Conservation (phyloP, 2,329 filamentous ascomycete species). For the Chaetomiaceae sp. region DNA sequence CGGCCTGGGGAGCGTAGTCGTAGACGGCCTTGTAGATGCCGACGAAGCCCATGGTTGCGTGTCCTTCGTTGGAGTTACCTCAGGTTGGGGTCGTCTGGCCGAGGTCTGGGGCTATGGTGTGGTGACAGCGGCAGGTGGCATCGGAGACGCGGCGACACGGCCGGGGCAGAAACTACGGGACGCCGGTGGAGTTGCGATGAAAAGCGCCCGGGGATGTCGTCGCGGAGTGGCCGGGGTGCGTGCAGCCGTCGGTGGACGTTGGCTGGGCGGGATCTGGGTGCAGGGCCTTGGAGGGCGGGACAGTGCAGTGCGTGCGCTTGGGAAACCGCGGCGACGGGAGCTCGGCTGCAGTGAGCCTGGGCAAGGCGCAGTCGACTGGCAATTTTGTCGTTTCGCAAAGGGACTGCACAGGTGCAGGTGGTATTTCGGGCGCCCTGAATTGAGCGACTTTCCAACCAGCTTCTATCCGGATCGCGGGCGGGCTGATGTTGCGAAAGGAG, state of each 20-base stretch:
- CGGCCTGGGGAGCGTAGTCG: conserved; percentile 84
- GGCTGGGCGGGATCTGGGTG: conserved; percentile 6
- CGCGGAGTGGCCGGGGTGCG: conserved; percentile 1
- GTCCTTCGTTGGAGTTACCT: neutral
- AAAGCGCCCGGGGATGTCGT: neutral
- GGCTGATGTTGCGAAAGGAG: neutral
- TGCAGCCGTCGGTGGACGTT: neutral
- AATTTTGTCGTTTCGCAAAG: too few species aligned
- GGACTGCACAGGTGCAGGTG: too few species aligned
- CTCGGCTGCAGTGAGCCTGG: too few species aligned
- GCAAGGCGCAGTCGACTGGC: too few species aligned
- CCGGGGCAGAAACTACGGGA: neutral
- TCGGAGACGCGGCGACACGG: neutral
- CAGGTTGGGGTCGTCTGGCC: neutral
- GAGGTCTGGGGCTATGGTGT: conserved; percentile 6
- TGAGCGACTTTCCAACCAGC: neutral
- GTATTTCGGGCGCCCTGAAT: neutral
- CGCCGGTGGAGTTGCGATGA: neutral
- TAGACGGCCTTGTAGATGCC: conserved; percentile 88
- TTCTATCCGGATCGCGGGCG: neutral
- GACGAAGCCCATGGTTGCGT: conserved; percentile 73
- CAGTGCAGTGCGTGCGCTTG: neutral
- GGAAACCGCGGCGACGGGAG: neutral
- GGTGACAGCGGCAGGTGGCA: conserved; percentile 2
- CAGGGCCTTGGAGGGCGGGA: too few species aligned